Conservation (phyloP, 106 monocot genomes). For the Dendrobium chrysotoxum region DNA sequence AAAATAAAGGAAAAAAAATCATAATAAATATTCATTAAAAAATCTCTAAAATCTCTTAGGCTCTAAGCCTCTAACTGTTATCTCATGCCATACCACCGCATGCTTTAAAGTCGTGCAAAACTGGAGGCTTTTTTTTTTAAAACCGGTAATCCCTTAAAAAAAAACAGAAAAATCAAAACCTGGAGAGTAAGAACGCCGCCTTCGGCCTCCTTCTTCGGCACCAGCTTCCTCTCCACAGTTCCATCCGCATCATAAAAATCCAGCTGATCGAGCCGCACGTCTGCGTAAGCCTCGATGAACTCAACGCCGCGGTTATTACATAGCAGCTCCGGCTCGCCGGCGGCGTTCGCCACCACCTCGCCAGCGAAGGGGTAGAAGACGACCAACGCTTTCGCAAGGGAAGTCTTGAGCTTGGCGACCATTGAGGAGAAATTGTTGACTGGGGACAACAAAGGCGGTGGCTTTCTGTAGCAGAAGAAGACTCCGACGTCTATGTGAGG, state of each 20-base stretch:
- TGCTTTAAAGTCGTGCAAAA: too few relatives aligned
- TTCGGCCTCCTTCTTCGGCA: constrained; percentile 37
- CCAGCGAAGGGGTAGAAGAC: constrained; percentile 74
- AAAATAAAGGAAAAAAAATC: too few relatives aligned
- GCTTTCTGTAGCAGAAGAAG: constrained; percentile 66
- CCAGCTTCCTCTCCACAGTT: constrained; percentile 43
- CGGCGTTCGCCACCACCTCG: constrained; percentile 35
- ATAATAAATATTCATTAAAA: too few relatives aligned
- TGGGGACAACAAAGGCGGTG: neutral
- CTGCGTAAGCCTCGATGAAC: constrained; percentile 49
- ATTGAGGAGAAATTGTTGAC: constrained; percentile 6
- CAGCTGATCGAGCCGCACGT: constrained; percentile 37
- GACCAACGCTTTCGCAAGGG: constrained; percentile 41
- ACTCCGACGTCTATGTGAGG: constrained; percentile 60
- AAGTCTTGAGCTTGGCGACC: constrained; percentile 30
- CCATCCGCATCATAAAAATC: constrained; percentile 38
- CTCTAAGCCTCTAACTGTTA: too few relatives aligned
- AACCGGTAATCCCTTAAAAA: too few relatives aligned
- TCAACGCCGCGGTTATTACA: constrained; percentile 84
- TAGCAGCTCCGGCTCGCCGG: constrained; percentile 63
- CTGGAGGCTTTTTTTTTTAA: too few relatives aligned
- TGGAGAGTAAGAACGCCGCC: constrained; percentile 48
- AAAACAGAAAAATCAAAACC: constrained; percentile 12
- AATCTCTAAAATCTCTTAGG: too few relatives aligned
- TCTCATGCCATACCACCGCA: too few relatives aligned